Percentiles rank a stretch among this genome's conserved stretches.
Evolutionary conservation across 2,329 filamentous ascomycete genomes (phyloP).

Genomic region (Fusarium sp.): DNA sequence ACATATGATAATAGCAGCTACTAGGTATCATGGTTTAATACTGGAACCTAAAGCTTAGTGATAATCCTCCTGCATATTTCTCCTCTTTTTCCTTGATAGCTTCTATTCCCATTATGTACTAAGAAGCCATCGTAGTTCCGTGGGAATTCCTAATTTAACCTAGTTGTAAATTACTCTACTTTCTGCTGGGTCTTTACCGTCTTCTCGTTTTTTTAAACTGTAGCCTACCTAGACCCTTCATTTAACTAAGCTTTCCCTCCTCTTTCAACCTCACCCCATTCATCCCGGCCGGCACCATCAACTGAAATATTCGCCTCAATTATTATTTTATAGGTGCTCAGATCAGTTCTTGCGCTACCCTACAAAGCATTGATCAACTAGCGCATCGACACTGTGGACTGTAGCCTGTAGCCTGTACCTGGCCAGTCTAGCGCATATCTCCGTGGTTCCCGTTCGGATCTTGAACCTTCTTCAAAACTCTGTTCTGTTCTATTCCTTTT

Average conservation of each 20-base stretch:
- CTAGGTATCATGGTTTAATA: not conserved
- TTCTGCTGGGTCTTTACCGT: constrained; percentile 4
- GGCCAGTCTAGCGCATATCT: constrained; percentile 11
- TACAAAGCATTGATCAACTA: constrained; percentile 20
- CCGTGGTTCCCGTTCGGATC: constrained; percentile 1
- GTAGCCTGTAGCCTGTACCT: not conserved
- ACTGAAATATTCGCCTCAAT: not conserved
- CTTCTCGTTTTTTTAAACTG: not conserved
- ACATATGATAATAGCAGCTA: not conserved
- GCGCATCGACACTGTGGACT: not conserved
- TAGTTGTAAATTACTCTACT: not conserved
- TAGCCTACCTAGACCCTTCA: not conserved
- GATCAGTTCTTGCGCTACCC: constrained; percentile 17
- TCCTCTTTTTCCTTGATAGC: constrained; percentile 28
- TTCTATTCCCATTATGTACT: constrained; percentile 11
- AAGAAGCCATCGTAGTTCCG: not conserved
- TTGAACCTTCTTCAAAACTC: not conserved
- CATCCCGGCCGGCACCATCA: not conserved
- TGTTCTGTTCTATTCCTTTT: not conserved
- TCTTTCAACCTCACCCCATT: not conserved
- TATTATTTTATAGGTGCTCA: constrained; percentile 7
- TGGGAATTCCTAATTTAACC: not conserved
- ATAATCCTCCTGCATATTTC: constrained; percentile 1
- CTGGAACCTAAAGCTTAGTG: not conserved
- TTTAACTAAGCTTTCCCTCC: not conserved